Evolutionary conservation across 23 red algal genomes (phyloP), one percentile per base, ranked within the genome.

Genomic region (Agarophyton chilense): DNA sequence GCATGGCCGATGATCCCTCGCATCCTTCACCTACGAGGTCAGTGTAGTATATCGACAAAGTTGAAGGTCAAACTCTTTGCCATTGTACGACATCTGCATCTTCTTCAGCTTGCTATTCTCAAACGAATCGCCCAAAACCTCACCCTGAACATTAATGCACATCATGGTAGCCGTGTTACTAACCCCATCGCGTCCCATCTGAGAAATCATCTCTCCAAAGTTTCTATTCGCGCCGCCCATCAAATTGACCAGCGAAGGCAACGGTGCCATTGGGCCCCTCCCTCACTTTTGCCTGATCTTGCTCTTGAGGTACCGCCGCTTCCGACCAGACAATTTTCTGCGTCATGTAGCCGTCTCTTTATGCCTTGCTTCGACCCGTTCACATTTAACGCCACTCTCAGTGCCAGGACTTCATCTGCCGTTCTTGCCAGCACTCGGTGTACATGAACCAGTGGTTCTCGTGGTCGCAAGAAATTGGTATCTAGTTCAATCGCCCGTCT

Each of bases 381-480:
- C 46, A 95, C 38, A 4, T 77, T 16, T 21, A 88, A 45, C 24
- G 92, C 92, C 14, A 51, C 73, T 10, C 47, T 58, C 8, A 91
- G 47, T 14, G 75, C 64, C 18, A 36, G 54, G 18, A 83, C 70
- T 28, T 95, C 90, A 39, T 97, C 71, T 2, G 88, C 83, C 17
- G 54, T 60, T 67, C 81, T 94, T 0, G 72, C 95, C 74, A 91
- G n/a, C 29, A 82, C 50, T 32, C 86, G 79, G 70, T 97, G 94
- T 57, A 86, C 95, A 7, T 65, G 81, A 33, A 90, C 95, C 25
- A 97, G 84, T n/a, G 90, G 67, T 47, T 93, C 81, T n/a, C 83
- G 34, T 21, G 95, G 83, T 26, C 95, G 41, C 44, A 97, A 18
- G 88, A 90, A 97, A 7, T 24, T 44, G 38, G 49, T 51, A 31